Base-by-base conservation (phyloP, 139 green algal species). In the Coccomyxa sp. region DNA sequence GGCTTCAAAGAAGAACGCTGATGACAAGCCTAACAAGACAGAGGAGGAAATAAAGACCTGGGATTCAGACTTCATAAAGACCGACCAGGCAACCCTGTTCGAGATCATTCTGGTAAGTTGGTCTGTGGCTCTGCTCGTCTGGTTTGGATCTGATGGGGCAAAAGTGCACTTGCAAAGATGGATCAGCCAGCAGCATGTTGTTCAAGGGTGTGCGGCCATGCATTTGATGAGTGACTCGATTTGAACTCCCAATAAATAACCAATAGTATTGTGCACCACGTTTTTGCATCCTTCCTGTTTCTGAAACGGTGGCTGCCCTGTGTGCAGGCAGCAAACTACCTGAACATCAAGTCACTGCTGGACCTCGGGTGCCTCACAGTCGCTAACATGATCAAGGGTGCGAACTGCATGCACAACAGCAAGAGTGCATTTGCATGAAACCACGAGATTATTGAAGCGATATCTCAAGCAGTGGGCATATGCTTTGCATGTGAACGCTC, bases 341-440 rank as follows among this genome's bases (percentile, higher is more conserved):
- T 99, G 13, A 99, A 99, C 93, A 99, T 99, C 90, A 99, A 99
- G 91, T 82, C 85, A 21, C 89, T 99, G 80, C 90, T 99, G 77
- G 97, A 99, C 86, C 90, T 99, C 18, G 98, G 95, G 0, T 99
- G 97, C 91, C 90, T 96, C 66, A 98, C 96, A 17, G 97, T 99
- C 13, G 97, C 97, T 14, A 96, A 97, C 90, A 98, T 98, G 96
- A 98, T 98, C 88, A 98, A 97, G 86, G 95, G 89, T 89, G 77
- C 57, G 57, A 57, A 17, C 59, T 51, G 38, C 0, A 71, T 71
- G 63, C 63, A 71, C 1, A 25, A 28, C 18, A 21, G 63, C 63
- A 71, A 59, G 13, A 58, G 10, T 14, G 18, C 28, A 58, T 59
- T 3, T 80, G 18, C 76, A 59, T 25, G 13, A 38, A 58, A 21